Conservation (phyloP, 768 basidiomycete species). For the Leccinum obscurum region DNA sequence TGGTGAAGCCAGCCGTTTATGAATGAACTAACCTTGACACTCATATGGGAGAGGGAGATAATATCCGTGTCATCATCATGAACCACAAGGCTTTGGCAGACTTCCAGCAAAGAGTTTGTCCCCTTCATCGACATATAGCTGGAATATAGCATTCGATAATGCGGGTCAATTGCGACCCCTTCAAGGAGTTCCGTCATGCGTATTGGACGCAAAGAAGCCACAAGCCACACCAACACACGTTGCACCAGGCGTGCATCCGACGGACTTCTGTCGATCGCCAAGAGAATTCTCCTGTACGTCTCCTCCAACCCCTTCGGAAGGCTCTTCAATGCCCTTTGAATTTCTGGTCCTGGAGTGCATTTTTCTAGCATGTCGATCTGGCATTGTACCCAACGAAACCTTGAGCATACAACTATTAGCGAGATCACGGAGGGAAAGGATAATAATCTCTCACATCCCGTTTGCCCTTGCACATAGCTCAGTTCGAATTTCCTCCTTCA, state of each 20-base stretch:
- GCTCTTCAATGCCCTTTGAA: constrained; percentile 6
- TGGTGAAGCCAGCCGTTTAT: rapidly evolving
- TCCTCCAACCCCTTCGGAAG: constrained; percentile 17
- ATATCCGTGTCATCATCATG: no score
- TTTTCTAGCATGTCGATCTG: constrained; percentile 15
- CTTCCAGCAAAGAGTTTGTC: no score
- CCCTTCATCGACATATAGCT: neutral
- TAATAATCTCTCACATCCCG: constrained; percentile 18
- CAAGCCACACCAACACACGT: no score
- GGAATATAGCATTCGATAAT: neutral
- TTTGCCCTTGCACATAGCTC: constrained; percentile 11
- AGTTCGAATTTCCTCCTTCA: constrained; percentile 12
- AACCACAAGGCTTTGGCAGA: no score
- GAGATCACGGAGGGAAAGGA: neutral
- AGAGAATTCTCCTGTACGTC: no score
- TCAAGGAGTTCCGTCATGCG: no score
- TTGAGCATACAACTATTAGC: neutral
- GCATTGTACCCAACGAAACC: constrained; percentile 21
- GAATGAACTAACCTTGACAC: no score
- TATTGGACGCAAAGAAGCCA: no score
- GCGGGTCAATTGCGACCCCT: no score
- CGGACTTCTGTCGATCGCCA: no score
- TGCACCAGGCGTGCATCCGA: no score
- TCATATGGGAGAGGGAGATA: no score
- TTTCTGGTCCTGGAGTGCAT: neutral